Conservation (phyloP, 495 filamentous ascomycete species). For the Tuber brumale region DNA sequence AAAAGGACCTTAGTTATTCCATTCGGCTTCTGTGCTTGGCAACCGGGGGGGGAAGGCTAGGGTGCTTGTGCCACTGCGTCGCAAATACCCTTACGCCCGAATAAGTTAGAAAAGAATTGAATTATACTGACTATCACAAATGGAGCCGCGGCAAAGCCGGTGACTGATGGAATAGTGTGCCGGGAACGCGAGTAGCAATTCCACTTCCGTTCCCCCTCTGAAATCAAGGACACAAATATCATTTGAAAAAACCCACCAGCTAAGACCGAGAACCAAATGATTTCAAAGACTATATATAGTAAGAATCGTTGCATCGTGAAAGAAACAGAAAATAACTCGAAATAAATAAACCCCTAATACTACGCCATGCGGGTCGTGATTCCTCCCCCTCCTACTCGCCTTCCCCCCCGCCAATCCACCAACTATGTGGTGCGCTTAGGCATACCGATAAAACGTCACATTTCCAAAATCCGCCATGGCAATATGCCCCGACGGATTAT, state of each 20-base stretch:
- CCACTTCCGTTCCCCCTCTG: neutral
- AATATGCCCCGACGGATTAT: conserved; percentile 39
- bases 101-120: too few species aligned
- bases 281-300: neutral
- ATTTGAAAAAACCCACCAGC: neutral
- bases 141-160: neutral
- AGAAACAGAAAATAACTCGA: neutral
- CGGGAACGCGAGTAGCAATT: neutral
- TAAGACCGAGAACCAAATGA: neutral
- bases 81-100: too few species aligned
- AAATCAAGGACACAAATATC: neutral
- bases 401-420: neutral
- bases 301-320: neutral
- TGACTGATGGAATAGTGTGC: neutral
- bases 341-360: neutral
- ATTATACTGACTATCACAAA: too few species aligned
- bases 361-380: neutral
- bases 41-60: too few species aligned
- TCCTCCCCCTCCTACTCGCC: neutral
- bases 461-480: conserved; percentile 41
- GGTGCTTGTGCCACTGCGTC: too few species aligned
- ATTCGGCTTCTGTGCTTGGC: too few species aligned
- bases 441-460: conserved; percentile 41
- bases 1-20: too few species aligned
- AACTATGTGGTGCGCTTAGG: neutral